Conservation (phyloP, 768 basidiomycete species). For the Scleroderma bovista region DNA sequence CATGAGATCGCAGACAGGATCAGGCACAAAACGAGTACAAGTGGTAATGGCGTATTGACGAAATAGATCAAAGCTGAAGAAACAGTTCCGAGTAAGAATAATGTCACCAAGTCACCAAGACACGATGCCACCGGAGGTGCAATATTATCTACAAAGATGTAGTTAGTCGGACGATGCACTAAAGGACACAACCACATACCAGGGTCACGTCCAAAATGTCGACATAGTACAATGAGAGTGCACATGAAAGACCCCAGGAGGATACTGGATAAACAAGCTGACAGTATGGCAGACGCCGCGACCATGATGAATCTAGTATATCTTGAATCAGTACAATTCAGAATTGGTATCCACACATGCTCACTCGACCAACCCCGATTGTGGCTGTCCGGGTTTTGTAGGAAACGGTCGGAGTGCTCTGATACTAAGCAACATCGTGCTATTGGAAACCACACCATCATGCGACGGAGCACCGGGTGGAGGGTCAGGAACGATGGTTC, state of each 20-base stretch:
- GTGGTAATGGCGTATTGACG: conserved; percentile 60
- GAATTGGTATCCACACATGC: conserved; percentile 3
- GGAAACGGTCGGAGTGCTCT: conserved; percentile 22
- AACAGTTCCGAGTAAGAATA: conserved; percentile 74
- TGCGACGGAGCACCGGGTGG: conserved; percentile 5
- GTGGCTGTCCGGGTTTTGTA: conserved; percentile 23
- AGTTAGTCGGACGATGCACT: not conserved
- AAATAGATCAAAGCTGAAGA: conserved; percentile 65
- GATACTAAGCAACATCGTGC: conserved; percentile 3
- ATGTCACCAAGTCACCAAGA: conserved; percentile 88
- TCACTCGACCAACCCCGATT: conserved; percentile 38
- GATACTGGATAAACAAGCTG: conserved; percentile 71
- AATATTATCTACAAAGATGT: conserved; percentile 69
- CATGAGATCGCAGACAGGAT: conserved; percentile 47
- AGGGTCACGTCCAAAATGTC: conserved; percentile 74
- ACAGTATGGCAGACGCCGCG: conserved; percentile 71
- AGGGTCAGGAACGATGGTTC: conserved; percentile 49
- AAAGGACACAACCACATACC: conserved; percentile 41
- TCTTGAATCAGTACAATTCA: conserved; percentile 3
- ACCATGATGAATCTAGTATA: conserved; percentile 65
- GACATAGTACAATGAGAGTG: conserved; percentile 69
- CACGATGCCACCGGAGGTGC: conserved; percentile 91
- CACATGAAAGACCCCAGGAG: conserved; percentile 94
- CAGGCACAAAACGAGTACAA: conserved; percentile 45
- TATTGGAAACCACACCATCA: conserved; percentile 7